These are phyloP conservation scores for Rhizopogon rudus DNA, from an alignment of 768 basidiomycete species.

Conservation along the genomic window DNA sequence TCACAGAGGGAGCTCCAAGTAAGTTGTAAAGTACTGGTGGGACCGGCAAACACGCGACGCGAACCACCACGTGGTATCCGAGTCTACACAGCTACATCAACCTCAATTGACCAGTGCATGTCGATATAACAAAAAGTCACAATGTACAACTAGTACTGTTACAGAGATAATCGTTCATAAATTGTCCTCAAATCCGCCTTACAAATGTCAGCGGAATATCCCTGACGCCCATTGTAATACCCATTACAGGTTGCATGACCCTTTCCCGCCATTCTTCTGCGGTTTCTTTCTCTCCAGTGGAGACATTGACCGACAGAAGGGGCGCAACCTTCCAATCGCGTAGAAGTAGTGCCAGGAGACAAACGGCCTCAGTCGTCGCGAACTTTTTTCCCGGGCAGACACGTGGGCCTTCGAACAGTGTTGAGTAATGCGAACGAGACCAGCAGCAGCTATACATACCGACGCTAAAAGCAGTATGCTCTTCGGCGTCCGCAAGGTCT, in stretches of 20 bases:
- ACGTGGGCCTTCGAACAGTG: conserved; percentile 35
- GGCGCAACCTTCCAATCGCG: conserved; percentile 51
- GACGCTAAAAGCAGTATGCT: conserved; percentile 18
- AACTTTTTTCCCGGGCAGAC: conserved; percentile 53
- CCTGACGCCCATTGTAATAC: conserved; percentile 10
- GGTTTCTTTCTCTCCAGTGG: conserved; percentile 10
- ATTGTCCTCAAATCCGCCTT: conserved; percentile 7
- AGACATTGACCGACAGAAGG: conserved; percentile 19
- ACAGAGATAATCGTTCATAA: too few species aligned
- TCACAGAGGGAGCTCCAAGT: too few species aligned
- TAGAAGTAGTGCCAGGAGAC: conserved; percentile 46
- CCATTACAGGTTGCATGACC: conserved; percentile 14
- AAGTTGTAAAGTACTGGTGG: too few species aligned
- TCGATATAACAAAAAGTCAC: too few species aligned
- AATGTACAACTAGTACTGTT: too few species aligned
- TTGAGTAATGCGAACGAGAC: neutral
- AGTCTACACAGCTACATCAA: too few species aligned
- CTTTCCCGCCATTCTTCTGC: conserved; percentile 19
- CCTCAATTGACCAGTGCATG: too few species aligned
- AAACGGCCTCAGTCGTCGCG: conserved; percentile 46
- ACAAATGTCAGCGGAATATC: conserved; percentile 18
- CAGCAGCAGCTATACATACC: conserved; percentile 8
- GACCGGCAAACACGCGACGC: too few species aligned
- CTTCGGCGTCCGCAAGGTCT: conserved; percentile 10
- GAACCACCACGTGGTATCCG: too few species aligned